Evolutionary conservation across 2,329 filamentous ascomycete genomes (phyloP).

Genomic region (Aureobasidium mangrovei): DNA sequence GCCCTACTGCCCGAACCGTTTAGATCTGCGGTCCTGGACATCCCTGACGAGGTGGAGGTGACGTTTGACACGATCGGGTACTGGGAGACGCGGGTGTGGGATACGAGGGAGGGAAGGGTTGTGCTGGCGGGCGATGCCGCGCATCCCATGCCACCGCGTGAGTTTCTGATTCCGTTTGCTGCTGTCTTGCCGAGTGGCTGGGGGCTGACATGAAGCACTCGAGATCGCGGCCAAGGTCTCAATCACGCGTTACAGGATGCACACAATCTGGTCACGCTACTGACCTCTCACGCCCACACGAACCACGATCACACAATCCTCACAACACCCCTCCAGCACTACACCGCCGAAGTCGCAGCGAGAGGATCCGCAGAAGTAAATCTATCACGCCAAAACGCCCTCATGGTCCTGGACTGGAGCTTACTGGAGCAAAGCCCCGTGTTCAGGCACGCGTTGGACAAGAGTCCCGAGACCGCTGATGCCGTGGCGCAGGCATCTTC

Average conservation of each 20-base stretch:
- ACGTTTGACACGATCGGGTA: conserved; percentile 17
- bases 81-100: conserved; percentile 21
- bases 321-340: conserved; percentile 7
- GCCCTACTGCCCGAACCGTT: conserved; percentile 31
- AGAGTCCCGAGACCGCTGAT: not conserved
- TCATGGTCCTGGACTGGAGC: conserved; percentile 18
- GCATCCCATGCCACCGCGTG: conserved; percentile 38
- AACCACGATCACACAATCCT: not conserved
- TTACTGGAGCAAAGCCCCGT: conserved; percentile 18
- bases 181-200: not conserved
- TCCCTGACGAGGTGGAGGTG: conserved; percentile 13
- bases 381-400: conserved; percentile 16
- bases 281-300: not conserved
- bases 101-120: conserved; percentile 23
- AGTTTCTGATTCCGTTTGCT: conserved; percentile 19
- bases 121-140: conserved; percentile 31
- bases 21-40: conserved; percentile 15
- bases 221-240: conserved; percentile 38
- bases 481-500: too few species aligned
- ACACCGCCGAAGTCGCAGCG: conserved; percentile 16
- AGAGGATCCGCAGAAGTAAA: conserved; percentile 16
- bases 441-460: conserved; percentile 17
- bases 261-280: conserved; percentile 27
- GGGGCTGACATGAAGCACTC: not conserved
- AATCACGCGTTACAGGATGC: conserved; percentile 38